Conservation (phyloP, 2,329 filamentous ascomycete species). For the Chaetoscypha palmicola region DNA sequence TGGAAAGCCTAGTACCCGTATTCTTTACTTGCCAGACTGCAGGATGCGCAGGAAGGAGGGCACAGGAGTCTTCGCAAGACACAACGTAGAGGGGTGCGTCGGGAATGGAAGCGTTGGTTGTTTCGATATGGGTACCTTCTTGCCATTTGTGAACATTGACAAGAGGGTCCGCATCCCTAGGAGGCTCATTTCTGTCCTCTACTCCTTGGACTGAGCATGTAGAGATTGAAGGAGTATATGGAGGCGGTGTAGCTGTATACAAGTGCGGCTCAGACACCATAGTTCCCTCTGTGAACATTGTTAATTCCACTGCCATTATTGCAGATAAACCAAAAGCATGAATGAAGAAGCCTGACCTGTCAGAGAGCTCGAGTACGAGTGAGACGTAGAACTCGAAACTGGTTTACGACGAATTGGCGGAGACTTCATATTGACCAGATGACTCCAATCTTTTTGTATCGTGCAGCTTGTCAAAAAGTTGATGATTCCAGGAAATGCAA, state of each 20-base stretch:
- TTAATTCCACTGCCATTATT: background rate
- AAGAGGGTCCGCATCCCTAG: background rate
- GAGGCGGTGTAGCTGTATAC: background rate
- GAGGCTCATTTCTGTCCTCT: background rate
- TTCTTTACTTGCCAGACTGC: background rate
- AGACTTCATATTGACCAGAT: too few relatives aligned
- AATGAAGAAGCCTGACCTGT: background rate
- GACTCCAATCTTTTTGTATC: too few relatives aligned
- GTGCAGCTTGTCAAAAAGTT: too few relatives aligned
- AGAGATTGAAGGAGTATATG: background rate
- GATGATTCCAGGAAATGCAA: too few relatives aligned
- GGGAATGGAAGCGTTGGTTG: background rate
- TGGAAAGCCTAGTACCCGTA: slow-evolving; percentile 8
- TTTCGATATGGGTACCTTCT: background rate
- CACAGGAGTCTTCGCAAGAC: background rate
- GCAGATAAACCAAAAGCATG: background rate
- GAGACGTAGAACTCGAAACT: too few relatives aligned
- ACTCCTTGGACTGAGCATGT: too few relatives aligned
- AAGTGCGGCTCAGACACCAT: background rate
- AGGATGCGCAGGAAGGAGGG: slow-evolving; percentile 1
- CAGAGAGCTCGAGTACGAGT: too few relatives aligned
- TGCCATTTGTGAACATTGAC: background rate
- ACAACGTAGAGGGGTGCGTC: background rate
- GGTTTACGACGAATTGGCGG: too few relatives aligned
- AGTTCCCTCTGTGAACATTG: background rate